These are phyloP conservation scores for Pyrenophora tritici-repentis DNA, from an alignment of 2,329 filamentous ascomycete species.

Conservation along the genomic window DNA sequence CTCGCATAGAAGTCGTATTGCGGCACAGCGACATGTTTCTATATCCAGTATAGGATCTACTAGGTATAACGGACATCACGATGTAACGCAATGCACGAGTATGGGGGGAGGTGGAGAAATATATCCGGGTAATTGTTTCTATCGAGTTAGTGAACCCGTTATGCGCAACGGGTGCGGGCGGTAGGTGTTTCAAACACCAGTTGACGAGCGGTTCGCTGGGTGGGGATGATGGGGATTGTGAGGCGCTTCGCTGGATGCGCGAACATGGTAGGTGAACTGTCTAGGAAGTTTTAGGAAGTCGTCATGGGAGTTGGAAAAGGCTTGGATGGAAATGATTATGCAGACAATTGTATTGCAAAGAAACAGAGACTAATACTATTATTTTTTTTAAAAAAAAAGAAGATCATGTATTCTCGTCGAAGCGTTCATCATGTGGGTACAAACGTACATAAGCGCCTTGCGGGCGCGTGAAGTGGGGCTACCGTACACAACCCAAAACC, in stretches of 20 bases:
- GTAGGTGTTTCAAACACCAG: slow-evolving; percentile 27
- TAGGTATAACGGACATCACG: slow-evolving; percentile 11
- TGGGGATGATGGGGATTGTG: slow-evolving; percentile 9
- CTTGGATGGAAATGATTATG: no score
- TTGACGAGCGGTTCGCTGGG: slow-evolving; percentile 17
- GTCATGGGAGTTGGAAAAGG: no score
- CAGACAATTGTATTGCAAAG: no score
- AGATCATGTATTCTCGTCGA: no score
- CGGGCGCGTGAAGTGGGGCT: background rate
- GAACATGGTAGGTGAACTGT: no score
- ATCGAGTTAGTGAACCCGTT: slow-evolving; percentile 21
- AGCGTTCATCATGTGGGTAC: no score
- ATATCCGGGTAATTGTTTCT: slow-evolving; percentile 16
- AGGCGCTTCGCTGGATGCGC: slow-evolving; percentile 7
- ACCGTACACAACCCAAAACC: no score
- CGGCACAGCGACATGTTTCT: slow-evolving; percentile 16
- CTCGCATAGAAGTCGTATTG: slow-evolving; percentile 15
- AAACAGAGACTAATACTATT: no score
- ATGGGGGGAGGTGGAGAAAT: no score
- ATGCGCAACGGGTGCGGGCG: slow-evolving; percentile 13
- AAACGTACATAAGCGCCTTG: slow-evolving; percentile 7
- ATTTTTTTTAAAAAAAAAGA: no score
- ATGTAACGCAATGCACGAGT: slow-evolving; percentile 18
- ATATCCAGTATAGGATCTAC: slow-evolving; percentile 19
- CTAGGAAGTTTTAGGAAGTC: no score